These are phyloP conservation scores for Taphrina flavorubra DNA, from an alignment of 1,139 yeast genomes.

Conservation along the genomic window DNA sequence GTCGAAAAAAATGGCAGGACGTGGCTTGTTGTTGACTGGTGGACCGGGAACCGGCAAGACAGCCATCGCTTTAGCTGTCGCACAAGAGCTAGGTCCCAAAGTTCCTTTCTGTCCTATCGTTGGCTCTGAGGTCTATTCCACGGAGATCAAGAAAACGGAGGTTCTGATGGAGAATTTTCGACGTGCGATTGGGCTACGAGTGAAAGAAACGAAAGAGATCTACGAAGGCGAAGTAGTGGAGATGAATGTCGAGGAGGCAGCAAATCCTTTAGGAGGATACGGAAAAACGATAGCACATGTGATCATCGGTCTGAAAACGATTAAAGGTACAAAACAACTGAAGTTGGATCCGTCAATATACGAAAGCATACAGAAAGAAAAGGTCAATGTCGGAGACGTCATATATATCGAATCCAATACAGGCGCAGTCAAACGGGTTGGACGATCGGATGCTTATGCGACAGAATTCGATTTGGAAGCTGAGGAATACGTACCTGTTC, in stretches of 20 bases:
- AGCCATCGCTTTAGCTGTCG: slow-evolving; percentile 91
- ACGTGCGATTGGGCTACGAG: slow-evolving; percentile 88
- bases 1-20: slow-evolving; percentile 91
- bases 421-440: slow-evolving; percentile 96
- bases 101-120: slow-evolving; percentile 98
- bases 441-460: slow-evolving; percentile 97
- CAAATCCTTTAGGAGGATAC: slow-evolving; percentile 95
- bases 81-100: slow-evolving; percentile 97
- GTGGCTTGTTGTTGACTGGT: slow-evolving; percentile 93
- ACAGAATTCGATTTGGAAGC: slow-evolving; percentile 98
- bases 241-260: slow-evolving; percentile 94
- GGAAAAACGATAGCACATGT: slow-evolving; percentile 97
- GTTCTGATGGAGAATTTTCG: slow-evolving; percentile 97
- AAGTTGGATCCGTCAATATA: slow-evolving; percentile 94
- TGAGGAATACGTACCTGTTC: slow-evolving; percentile 97
- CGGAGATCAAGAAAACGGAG: slow-evolving; percentile 96
- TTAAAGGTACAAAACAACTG: slow-evolving; percentile 91
- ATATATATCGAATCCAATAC: slow-evolving; percentile 96
- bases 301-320: slow-evolving; percentile 89
- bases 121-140: slow-evolving; percentile 92
- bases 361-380: slow-evolving; percentile 93
- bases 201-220: slow-evolving; percentile 95
- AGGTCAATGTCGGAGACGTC: slow-evolving; percentile 94
- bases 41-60: slow-evolving; percentile 99
- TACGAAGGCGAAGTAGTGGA: slow-evolving; percentile 99